phyloP scores from a whole-genome alignment of 805 yeast genomes.

The Alloascoidea africana region DNA sequence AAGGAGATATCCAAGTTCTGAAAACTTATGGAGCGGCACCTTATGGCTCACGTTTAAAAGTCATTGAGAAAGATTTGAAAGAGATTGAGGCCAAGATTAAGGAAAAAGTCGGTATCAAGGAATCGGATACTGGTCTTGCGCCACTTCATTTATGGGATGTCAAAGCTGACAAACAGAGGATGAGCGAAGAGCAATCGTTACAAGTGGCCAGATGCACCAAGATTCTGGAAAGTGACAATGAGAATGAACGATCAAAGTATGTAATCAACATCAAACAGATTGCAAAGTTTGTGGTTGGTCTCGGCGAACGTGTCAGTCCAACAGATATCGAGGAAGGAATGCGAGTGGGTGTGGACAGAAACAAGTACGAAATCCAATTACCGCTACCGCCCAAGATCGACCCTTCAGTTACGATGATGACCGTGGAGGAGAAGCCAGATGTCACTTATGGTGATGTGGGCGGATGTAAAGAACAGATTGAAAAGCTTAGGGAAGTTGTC shows the following conservation, averaged over 20 bases:
- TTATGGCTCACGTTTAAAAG: conserved; percentile 67
- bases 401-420: conserved; percentile 98
- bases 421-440: conserved; percentile 98
- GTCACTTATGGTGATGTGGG: conserved; percentile 98
- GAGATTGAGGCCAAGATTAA: conserved; percentile 76
- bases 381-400: conserved; percentile 97
- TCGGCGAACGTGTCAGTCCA: conserved; percentile 95
- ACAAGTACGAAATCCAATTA: conserved; percentile 89
- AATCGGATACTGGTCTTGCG: conserved; percentile 94
- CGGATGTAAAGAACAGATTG: conserved; percentile 97
- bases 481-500: conserved; percentile 89
- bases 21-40: conserved; percentile 98
- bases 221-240: conserved; percentile 40
- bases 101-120: conserved; percentile 88
- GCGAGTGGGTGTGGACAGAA: conserved; percentile 98
- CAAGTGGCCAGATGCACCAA: conserved; percentile 99
- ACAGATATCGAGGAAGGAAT: conserved; percentile 99
- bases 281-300: conserved; percentile 92
- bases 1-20: conserved; percentile 93
- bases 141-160: conserved; percentile 97
- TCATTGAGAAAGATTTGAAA: conserved; percentile 75
- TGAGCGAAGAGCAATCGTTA: conserved; percentile 87
- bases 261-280: conserved; percentile 95
- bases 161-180: conserved; percentile 86
- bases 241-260: conserved; percentile 76